Conservation (phyloP, 805 yeast species). For the Candida ficus region DNA sequence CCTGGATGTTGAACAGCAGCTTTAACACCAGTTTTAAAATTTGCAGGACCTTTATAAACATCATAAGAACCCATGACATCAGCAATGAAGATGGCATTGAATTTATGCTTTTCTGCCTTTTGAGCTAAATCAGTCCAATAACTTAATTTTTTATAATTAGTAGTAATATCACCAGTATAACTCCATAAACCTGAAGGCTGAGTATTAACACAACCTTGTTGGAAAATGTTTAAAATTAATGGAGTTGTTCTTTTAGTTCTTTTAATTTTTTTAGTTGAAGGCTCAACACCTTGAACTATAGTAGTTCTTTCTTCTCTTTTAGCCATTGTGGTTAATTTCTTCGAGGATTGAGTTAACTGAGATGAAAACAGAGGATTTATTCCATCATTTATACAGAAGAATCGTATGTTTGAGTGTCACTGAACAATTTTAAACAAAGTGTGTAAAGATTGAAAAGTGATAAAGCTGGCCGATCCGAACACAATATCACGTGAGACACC, state of each 20-base stretch:
- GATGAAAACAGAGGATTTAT: too few relatives aligned
- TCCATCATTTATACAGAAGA: too few relatives aligned
- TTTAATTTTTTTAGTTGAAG: too few relatives aligned
- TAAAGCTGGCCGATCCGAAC: too few relatives aligned
- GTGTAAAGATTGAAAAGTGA: too few relatives aligned
- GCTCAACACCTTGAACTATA: too few relatives aligned
- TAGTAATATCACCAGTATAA: neutral
- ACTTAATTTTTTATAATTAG: neutral
- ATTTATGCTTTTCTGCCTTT: neutral
- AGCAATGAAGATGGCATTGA: neutral
- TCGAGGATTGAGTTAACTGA: too few relatives aligned
- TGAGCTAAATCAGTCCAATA: neutral
- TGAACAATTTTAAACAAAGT: too few relatives aligned
- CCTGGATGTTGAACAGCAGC: neutral
- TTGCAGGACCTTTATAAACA: neutral
- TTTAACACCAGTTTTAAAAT: neutral
- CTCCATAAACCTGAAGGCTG: neutral
- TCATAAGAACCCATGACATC: neutral
- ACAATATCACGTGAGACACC: too few relatives aligned
- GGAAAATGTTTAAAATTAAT: neutral
- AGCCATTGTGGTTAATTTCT: too few relatives aligned
- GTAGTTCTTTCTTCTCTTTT: too few relatives aligned
- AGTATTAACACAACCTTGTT: neutral
- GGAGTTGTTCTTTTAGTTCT: neutral
- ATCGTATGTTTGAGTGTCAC: too few relatives aligned